Evolutionary conservation across 225 moss, liverwort and hornwort species (phyloP), one percentile per base, ranked within the genome.

Genomic region (Rhytidiadelphus loreus): DNA sequence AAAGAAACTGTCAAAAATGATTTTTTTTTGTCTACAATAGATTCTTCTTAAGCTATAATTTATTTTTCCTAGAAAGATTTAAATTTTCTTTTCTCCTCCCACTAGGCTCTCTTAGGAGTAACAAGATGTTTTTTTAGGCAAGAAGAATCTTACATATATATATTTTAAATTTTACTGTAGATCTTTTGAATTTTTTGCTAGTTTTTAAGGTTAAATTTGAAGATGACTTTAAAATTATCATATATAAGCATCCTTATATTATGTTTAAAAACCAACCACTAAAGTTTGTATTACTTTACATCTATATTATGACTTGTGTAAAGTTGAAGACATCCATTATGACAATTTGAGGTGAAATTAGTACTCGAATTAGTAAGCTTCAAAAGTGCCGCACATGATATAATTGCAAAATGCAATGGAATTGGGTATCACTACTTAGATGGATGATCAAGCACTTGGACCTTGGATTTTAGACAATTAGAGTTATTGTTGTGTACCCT

Each of bases 401-500:
- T 43, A 44, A 9, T 72, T 43, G 2, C 6, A 0, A 28, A 43
- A 72, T 1, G 4, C 28, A 28, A 72, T 26, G 5, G 0, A 43
- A 43, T 28, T 28, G 9, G 16, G 16, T 72, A 28, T 71, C 43
- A 26, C 26, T 26, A 7, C 16, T 43, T 43, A 43, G 4, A 44
- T 44, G 16, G 6, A 72, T 72, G 44, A 44, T 43, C 0, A 1
- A 25, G 43, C 0, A 0, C 43, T 43, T 43, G 71, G 1, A 9
- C 72, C 28, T 28, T 72, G 16, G 8, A 71, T 26, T 28, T 72
- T 9, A 28, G 16, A 28, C 28, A 72, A 72, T 72, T 16, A 6
- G 39, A 71, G 9, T 72, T 26, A 1, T 72, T 41, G 24, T 15
- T 28, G 11, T 28, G 5, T 28, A 72, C 3, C 5, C 8, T 71